Conservation (phyloP, 768 basidiomycete genomes). For the Nidularia pulvinata region DNA sequence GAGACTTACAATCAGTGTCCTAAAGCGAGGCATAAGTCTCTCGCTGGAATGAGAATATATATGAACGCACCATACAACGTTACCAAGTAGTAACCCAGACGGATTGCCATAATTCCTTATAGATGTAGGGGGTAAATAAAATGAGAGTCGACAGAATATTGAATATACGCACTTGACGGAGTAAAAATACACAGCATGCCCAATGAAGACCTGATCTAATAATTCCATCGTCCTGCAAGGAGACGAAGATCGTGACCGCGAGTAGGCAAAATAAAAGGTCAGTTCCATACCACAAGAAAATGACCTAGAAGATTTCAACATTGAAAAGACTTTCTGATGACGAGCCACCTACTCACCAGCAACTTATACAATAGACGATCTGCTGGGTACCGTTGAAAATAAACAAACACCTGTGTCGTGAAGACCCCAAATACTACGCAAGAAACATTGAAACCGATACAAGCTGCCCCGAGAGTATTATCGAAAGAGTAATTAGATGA, state of each 20-base stretch:
- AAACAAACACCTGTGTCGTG: constrained; percentile 32
- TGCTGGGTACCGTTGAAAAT: constrained; percentile 33
- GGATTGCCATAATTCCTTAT: constrained; percentile 35
- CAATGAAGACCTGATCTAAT: constrained; percentile 49
- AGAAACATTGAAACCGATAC: constrained; percentile 35
- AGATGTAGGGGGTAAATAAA: constrained; percentile 3
- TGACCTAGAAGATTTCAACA: constrained; percentile 16
- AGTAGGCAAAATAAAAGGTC: no score
- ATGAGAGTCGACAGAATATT: not conserved
- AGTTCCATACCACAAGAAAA: constrained; percentile 19
- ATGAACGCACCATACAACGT: constrained; percentile 30
- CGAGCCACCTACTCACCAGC: constrained; percentile 19
- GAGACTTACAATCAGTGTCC: constrained; percentile 35
- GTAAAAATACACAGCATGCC: constrained; percentile 54
- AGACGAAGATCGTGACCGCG: no score
- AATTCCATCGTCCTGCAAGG: constrained; percentile 40
- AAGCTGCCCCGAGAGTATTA: constrained; percentile 36
- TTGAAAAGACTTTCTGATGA: not conserved
- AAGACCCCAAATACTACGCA: constrained; percentile 38
- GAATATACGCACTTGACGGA: constrained; percentile 41
- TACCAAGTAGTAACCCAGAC: constrained; percentile 16
- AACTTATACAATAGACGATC: constrained; percentile 30
- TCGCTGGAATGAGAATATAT: not conserved
- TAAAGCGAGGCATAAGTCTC: constrained; percentile 2
- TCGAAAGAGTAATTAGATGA: constrained; percentile 16